Evolutionary conservation across 805 yeast genomes (phyloP).

Genomic region (Schwanniomyces yamadae): DNA sequence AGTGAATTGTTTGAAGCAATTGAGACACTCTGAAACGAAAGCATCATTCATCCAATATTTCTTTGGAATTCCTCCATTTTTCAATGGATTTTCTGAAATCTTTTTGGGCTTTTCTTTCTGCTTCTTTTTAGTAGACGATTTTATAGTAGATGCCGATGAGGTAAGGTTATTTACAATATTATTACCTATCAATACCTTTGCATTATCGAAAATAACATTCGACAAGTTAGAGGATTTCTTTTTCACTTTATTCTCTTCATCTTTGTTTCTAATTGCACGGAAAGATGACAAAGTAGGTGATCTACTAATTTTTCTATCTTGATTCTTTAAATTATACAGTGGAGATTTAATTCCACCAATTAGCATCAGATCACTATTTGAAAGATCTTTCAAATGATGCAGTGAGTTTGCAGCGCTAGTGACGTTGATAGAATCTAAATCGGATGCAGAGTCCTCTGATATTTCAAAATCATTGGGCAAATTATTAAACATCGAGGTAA

Average conservation of each 20-base stretch:
- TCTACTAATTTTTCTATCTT: constrained; percentile 5
- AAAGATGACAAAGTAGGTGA: constrained; percentile 27
- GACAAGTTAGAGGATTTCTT: constrained; percentile 35
- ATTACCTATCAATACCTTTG: constrained; percentile 31
- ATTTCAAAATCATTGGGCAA: constrained; percentile 48
- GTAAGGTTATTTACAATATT: constrained; percentile 23
- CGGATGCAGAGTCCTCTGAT: constrained; percentile 47
- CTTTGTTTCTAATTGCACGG: constrained; percentile 23
- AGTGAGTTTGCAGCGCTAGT: constrained; percentile 12
- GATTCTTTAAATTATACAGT: too few species aligned
- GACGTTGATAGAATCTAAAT: constrained; percentile 32
- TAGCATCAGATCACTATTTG: background rate
- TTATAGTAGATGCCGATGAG: constrained; percentile 33
- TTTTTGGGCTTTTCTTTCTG: constrained; percentile 29
- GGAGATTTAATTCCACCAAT: constrained; percentile 2
- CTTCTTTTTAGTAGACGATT: constrained; percentile 14
- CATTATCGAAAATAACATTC: constrained; percentile 36
- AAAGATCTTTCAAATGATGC: constrained; percentile 2
- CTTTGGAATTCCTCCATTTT: constrained; percentile 55
- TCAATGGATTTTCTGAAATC: constrained; percentile 41
- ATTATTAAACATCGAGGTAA: constrained; percentile 42
- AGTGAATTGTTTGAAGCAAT: constrained; percentile 76
- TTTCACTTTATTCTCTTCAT: constrained; percentile 12
- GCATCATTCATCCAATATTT: constrained; percentile 98
- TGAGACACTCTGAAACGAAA: constrained; percentile 82